Evolutionary conservation across 805 yeast species (phyloP).

Genomic region (Pichia cabralensis): DNA sequence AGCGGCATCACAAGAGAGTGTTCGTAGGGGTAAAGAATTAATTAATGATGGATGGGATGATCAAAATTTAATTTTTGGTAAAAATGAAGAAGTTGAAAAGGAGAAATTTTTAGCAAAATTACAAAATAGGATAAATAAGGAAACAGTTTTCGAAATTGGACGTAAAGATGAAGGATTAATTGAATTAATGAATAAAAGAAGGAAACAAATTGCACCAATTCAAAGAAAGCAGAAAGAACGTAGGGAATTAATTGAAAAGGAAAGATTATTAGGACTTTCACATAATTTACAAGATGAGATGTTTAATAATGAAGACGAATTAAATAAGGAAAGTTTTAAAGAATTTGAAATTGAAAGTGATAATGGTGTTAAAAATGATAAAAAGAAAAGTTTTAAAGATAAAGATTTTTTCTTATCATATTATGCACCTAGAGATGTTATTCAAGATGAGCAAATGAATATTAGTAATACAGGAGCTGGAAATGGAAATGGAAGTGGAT

Average conservation of each 20-base stretch:
- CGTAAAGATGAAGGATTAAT: conserved; percentile 61
- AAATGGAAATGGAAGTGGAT: conserved; percentile 37
- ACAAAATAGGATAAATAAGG: conserved; percentile 60
- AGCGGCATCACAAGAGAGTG: conserved; percentile 79
- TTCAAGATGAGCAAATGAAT: conserved; percentile 72
- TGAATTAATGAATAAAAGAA: conserved; percentile 75
- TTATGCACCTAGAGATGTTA: conserved; percentile 64
- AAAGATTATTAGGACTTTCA: conserved; percentile 63
- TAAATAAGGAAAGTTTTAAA: conserved; percentile 27
- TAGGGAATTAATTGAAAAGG: conserved; percentile 56
- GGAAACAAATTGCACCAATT: conserved; percentile 71
- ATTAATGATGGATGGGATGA: conserved; percentile 78
- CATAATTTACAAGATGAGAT: conserved; percentile 70
- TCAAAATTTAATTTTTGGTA: conserved; percentile 71
- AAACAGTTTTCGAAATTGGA: conserved; percentile 89
- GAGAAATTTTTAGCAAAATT: conserved; percentile 61
- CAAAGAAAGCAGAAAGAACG: conserved; percentile 71
- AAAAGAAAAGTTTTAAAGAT: conserved; percentile 49
- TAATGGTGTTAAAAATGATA: conserved; percentile 12
- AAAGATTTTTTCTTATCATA: conserved; percentile 76
- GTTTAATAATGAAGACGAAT: conserved; percentile 33
- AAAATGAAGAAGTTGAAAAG: conserved; percentile 65
- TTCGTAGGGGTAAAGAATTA: conserved; percentile 75
- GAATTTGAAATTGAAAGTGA: conserved; percentile 47
- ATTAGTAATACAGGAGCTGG: conserved; percentile 37